Evolutionary conservation across 148 eudicot species (phyloP).

Genomic region (Beta vulgaris): DNA sequence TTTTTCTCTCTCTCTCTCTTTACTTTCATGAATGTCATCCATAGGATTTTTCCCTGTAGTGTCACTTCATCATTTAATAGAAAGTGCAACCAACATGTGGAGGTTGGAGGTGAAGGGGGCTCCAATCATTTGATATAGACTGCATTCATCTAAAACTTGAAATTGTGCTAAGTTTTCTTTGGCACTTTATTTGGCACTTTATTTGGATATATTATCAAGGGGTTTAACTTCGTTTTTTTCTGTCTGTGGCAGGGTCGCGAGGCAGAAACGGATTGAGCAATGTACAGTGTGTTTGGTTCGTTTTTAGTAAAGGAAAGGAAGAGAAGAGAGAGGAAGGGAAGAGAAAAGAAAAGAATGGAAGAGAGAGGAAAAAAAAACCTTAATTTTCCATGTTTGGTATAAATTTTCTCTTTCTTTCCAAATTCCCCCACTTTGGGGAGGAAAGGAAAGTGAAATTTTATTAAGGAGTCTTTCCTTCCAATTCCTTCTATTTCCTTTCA

Average conservation of each 20-base stretch:
- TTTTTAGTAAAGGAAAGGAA: too few species aligned
- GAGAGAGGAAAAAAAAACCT: too few species aligned
- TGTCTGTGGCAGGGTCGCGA: neutral
- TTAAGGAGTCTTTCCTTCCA: too few species aligned
- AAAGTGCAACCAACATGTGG: neutral
- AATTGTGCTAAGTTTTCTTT: neutral
- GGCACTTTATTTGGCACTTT: neutral
- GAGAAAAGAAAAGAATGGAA: too few species aligned
- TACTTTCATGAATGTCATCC: neutral
- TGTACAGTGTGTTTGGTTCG: too few species aligned
- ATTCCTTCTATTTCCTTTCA: too few species aligned
- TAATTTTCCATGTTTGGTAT: too few species aligned
- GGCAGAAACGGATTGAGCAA: neutral
- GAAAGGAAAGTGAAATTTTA: too few species aligned
- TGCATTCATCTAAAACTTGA: neutral
- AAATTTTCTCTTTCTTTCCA: too few species aligned
- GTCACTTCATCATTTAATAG: neutral
- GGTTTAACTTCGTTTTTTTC: neutral
- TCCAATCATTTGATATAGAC: neutral
- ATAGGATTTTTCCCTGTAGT: neutral
- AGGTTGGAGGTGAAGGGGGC: neutral
- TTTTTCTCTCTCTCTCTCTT: neutral
- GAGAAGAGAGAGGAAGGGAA: too few species aligned
- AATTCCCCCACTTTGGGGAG: too few species aligned
- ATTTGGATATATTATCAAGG: neutral